Evolutionary conservation across 2,329 filamentous ascomycete species (phyloP).

Genomic region (Stagonosporopsis cucurbitacearum): DNA sequence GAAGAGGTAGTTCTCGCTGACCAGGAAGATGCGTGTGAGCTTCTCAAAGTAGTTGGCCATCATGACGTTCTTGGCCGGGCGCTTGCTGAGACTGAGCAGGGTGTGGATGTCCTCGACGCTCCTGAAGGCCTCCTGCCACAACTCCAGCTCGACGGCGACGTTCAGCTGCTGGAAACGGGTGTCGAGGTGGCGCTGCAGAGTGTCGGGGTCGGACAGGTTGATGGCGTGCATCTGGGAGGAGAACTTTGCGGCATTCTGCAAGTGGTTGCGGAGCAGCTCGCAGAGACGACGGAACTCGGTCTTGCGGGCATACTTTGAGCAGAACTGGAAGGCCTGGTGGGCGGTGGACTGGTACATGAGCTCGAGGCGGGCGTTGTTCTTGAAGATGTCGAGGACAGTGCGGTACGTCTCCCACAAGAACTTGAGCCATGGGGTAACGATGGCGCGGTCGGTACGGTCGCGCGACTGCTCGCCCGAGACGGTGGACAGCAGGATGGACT

Average conservation of each 20-base stretch:
- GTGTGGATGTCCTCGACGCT: conserved; percentile 99
- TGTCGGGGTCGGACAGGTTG: conserved; percentile 97
- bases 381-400: conserved; percentile 95
- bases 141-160: conserved; percentile 94
- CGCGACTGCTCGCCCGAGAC: conserved; percentile 97
- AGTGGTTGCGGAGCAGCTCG: conserved; percentile 96
- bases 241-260: conserved; percentile 99
- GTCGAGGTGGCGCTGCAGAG: conserved; percentile 94
- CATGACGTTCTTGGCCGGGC: conserved; percentile 98
- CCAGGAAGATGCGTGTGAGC: conserved; percentile 96
- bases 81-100: conserved; percentile 95
- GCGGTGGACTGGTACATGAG: conserved; percentile 98
- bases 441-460: conserved; percentile 95
- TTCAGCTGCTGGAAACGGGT: conserved; percentile 99
- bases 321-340: conserved; percentile 98
- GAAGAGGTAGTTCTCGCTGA: conserved; percentile 99
- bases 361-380: conserved; percentile 98
- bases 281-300: conserved; percentile 98
- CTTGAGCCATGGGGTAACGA: conserved; percentile 99
- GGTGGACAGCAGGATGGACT: conserved; percentile 96
- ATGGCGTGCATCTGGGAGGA: conserved; percentile 99
- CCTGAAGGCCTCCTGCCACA: conserved; percentile 99
- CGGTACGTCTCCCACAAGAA: conserved; percentile 99
- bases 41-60: conserved; percentile 99
- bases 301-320: conserved; percentile 96